phyloP scores from a whole-genome alignment of 345 rosid genomes.

The Sisymbrium altissimum region DNA sequence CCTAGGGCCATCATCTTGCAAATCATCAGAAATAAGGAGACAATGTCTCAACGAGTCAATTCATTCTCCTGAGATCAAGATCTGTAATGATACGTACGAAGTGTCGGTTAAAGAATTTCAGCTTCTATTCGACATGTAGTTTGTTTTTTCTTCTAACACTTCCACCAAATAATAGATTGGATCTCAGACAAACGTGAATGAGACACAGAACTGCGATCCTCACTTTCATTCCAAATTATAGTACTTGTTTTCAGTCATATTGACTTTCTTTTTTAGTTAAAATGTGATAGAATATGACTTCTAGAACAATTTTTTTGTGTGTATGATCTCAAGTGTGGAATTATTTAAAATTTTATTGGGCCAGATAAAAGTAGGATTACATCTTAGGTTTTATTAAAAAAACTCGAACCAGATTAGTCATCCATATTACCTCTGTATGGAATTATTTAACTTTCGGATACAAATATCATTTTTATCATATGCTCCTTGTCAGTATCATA shows the following conservation, averaged over 20 bases:
- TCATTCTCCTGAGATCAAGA: not conserved
- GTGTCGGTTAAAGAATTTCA: not conserved
- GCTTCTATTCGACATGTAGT: not conserved
- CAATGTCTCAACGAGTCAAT: not conserved
- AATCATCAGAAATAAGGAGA: not conserved
- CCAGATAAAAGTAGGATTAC: no score
- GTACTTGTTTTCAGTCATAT: not conserved
- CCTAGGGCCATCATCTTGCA: not conserved
- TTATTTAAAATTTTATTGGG: no score
- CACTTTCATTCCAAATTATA: not conserved
- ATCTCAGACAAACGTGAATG: not conserved
- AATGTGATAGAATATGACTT: no score
- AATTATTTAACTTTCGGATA: no score
- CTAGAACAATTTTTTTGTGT: no score
- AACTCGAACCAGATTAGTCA: no score
- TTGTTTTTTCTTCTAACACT: not conserved
- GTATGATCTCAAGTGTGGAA: no score
- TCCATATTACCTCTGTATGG: no score
- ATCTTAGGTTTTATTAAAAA: no score
- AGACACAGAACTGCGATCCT: not conserved
- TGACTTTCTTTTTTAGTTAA: not conserved
- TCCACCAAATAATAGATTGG: not conserved
- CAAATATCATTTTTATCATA: no score
- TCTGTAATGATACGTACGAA: not conserved
- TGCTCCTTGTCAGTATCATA: no score